A percentile compares a stretch with the other conserved stretches of the same genome.
Evolutionary conservation across 805 yeast genomes (phyloP).

Genomic region (Yarrowia osloensis): DNA sequence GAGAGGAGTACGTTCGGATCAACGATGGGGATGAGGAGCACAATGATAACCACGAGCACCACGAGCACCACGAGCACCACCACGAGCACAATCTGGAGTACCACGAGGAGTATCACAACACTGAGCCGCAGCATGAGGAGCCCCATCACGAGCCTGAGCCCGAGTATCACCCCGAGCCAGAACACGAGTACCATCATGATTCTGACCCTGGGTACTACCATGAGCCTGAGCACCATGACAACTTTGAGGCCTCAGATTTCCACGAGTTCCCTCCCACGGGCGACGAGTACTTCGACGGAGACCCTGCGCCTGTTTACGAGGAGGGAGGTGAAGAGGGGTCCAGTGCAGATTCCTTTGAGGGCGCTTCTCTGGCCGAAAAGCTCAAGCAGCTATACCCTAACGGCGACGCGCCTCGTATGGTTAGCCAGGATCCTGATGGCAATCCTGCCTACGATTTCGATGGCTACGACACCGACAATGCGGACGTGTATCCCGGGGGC

Average conservation of each 20-base stretch:
- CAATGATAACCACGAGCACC: not conserved
- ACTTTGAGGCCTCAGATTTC: not conserved
- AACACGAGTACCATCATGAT: not conserved
- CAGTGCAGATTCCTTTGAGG: not conserved
- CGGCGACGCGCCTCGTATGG: not conserved
- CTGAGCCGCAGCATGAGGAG: not conserved
- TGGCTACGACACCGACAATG: conserved; percentile 1
- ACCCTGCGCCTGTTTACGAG: not conserved
- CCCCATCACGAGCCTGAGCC: not conserved
- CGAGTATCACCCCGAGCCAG: not conserved
- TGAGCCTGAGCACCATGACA: not conserved
- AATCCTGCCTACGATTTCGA: not conserved
- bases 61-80: not conserved
- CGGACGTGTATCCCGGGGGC: not conserved
- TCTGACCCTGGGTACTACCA: not conserved
- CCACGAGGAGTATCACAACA: not conserved
- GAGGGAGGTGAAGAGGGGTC: not conserved
- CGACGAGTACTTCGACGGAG: not conserved
- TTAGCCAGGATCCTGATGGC: conserved; percentile 1
- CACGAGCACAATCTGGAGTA: conserved; percentile 14
- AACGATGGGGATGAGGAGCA: not conserved
- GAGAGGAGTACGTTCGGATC: not conserved
- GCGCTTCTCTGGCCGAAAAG: conserved; percentile 6
- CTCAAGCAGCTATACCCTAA: conserved; percentile 13
- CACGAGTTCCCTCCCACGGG: conserved; percentile 16